Evolutionary conservation across 495 filamentous ascomycete species (phyloP), one percentile per base, ranked within the genome.

Genomic region (Aspergillus sclerotioniger): DNA sequence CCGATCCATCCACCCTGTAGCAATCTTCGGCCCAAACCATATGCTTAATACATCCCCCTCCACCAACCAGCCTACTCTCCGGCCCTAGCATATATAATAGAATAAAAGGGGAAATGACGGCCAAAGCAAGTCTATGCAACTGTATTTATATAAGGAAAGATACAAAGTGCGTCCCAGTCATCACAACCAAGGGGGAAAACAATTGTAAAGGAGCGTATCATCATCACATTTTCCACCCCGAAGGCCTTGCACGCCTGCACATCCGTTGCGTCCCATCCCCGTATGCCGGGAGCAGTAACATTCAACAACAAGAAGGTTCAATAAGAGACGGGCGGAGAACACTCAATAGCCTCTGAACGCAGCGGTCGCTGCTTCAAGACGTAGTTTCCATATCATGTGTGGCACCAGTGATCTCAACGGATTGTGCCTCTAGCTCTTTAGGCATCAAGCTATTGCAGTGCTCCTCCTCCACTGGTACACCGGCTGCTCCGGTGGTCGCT

Each of bases 361-460:
- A 52, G 25, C 19, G 44, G 43, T 25, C 0, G 33, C n/a, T 54
- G 8, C n/a, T 35, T 68, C 58, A 73, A 31, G 66, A 72, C 21
- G 71, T 70, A 8, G 71, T 51, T 61, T 71, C 68, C 0, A 67
- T 29, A 51, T 73, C 61, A 15, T 61, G 48, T 7, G 59, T 51
- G 31, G 68, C 31, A 44, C 47, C 54, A 9, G 64, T 67, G 21
- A 77, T 71, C 53, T 77, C 74, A 19, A 75, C 69, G 8, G 74
- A 77, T 6, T 67, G 70, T 15, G 70, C 68, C 59, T 77, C 71
- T 6, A 76, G 57, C 58, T 77, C 74, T 53, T 77, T 75, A 0
- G 73, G 69, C 28, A 63, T 58, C 3, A 67, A 45, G 20, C 56
- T 62, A 12, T 59, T 52, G 19, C 33, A 43, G 44, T 47, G 47